A percentile compares a stretch with the other conserved stretches of the same genome.
Evolutionary conservation across 306 rosid genomes (phyloP).

Genomic region (Glycine tomentella): DNA sequence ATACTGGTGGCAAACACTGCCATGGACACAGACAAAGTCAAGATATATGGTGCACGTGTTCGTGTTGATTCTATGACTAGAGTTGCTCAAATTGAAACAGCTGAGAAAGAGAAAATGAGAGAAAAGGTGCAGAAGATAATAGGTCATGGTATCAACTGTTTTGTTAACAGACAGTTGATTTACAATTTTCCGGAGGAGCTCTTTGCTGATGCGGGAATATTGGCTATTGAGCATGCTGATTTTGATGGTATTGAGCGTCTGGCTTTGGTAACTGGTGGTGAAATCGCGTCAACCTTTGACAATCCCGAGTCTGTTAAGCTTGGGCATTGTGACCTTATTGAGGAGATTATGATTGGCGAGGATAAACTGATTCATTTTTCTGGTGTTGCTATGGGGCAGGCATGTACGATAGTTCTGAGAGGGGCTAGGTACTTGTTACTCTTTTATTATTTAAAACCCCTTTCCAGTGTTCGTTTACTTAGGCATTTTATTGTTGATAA

Average conservation of each 20-base stretch:
- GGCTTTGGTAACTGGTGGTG: too few species aligned
- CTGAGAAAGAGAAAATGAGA: conserved; percentile 95
- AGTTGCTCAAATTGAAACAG: conserved; percentile 95
- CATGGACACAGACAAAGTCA: conserved; percentile 97
- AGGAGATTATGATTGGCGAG: conserved; percentile 97
- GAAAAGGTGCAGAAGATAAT: conserved; percentile 95
- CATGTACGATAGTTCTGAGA: conserved; percentile 89
- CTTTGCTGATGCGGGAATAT: too few species aligned
- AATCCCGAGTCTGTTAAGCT: conserved; percentile 59
- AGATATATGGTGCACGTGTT: conserved; percentile 95
- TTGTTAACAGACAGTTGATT: too few species aligned
- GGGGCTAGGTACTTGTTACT: conserved; percentile 76
- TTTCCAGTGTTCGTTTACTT: not conserved
- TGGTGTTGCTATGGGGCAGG: conserved; percentile 96
- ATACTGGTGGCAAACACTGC: conserved; percentile 97
- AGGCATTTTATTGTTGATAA: conserved; percentile 19
- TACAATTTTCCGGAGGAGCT: too few species aligned
- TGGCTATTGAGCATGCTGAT: too few species aligned
- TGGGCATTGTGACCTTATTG: conserved; percentile 88
- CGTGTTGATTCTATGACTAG: conserved; percentile 93
- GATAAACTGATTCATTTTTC: conserved; percentile 95
- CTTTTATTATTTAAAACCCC: too few species aligned
- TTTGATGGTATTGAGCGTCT: too few species aligned
- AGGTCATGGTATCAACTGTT: conserved; percentile 90
- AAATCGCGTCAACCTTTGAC: too few species aligned